Evolutionary conservation across 2,329 filamentous ascomycete species (phyloP).

Genomic region (Zasmidium citrigriseum): DNA sequence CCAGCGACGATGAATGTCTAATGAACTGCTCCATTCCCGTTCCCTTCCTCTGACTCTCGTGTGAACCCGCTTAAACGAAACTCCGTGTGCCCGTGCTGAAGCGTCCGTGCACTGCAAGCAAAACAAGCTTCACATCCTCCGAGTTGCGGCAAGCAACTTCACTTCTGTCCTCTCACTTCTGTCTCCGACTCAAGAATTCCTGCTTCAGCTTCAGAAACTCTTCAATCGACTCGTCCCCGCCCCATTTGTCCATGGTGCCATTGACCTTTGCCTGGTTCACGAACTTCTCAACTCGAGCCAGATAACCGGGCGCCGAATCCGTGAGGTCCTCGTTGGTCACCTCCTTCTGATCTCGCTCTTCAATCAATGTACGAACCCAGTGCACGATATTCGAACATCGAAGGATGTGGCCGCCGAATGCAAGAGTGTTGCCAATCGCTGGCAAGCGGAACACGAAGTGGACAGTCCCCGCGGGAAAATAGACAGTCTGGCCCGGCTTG

Average conservation of each 20-base stretch:
- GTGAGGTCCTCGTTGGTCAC: constrained; percentile 49
- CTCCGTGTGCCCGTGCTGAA: not conserved
- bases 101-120: not conserved
- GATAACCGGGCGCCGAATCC: constrained; percentile 35
- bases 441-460: constrained; percentile 38
- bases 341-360: constrained; percentile 43
- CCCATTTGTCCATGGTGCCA: constrained; percentile 30
- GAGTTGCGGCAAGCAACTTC: not conserved
- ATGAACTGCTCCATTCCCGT: too few species aligned
- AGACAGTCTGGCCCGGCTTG: constrained; percentile 33
- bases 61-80: not conserved
- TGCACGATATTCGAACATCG: constrained; percentile 39
- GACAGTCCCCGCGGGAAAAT: constrained; percentile 35
- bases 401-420: constrained; percentile 36
- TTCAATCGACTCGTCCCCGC: constrained; percentile 27
- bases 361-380: constrained; percentile 48
- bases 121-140: not conserved
- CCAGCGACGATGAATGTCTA: too few species aligned
- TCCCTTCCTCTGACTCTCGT: not conserved
- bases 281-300: constrained; percentile 32
- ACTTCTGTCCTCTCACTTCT: constrained; percentile 7
- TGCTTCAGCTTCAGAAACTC: constrained; percentile 32
- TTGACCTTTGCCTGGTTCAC: constrained; percentile 28
- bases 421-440: constrained; percentile 31
- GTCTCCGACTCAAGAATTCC: constrained; percentile 22